These are phyloP conservation scores for Geranium brycei DNA, from an alignment of 345 rosid genomes.

Conservation along the genomic window DNA sequence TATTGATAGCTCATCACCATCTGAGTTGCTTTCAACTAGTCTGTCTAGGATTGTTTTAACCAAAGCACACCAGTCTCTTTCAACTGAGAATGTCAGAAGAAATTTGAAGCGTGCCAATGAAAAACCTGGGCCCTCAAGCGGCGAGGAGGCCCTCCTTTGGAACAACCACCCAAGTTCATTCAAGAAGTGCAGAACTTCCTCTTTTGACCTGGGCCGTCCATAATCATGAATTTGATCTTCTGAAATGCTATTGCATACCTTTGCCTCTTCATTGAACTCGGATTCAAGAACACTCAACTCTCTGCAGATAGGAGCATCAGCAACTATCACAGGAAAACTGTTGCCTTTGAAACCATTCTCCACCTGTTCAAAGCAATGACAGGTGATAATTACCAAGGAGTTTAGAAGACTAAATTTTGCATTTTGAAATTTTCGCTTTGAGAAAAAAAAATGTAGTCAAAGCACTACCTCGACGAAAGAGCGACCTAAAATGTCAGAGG, in stretches of 20 bases:
- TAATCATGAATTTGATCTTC: slow-evolving; percentile 32
- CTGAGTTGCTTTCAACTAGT: slow-evolving; percentile 39
- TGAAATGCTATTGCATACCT: slow-evolving; percentile 21
- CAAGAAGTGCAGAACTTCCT: slow-evolving; percentile 56
- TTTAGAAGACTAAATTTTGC: too few relatives aligned
- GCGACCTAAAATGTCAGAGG: slow-evolving; percentile 42
- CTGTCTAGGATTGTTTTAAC: slow-evolving; percentile 49
- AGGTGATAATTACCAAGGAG: too few relatives aligned
- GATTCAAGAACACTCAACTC: slow-evolving; percentile 65
- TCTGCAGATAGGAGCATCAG: slow-evolving; percentile 61
- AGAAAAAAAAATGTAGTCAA: background rate
- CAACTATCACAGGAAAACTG: slow-evolving; percentile 71
- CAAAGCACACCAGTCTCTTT: slow-evolving; percentile 57
- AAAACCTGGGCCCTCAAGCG: slow-evolving; percentile 24
- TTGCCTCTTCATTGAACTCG: slow-evolving; percentile 36
- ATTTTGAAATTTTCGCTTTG: too few relatives aligned
- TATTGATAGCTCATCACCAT: slow-evolving; percentile 26
- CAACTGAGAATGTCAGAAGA: slow-evolving; percentile 57
- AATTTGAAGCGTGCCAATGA: slow-evolving; percentile 58
- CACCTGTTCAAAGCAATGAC: slow-evolving; percentile 33
- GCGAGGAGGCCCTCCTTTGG: slow-evolving; percentile 35
- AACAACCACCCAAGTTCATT: slow-evolving; percentile 96
- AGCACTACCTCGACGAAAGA: slow-evolving; percentile 73
- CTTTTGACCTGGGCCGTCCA: slow-evolving; percentile 40
- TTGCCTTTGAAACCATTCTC: slow-evolving; percentile 82